Evolutionary conservation across 352 stramenopile genomes (phyloP).

Genomic region (Globisporangium uncinulatum): DNA sequence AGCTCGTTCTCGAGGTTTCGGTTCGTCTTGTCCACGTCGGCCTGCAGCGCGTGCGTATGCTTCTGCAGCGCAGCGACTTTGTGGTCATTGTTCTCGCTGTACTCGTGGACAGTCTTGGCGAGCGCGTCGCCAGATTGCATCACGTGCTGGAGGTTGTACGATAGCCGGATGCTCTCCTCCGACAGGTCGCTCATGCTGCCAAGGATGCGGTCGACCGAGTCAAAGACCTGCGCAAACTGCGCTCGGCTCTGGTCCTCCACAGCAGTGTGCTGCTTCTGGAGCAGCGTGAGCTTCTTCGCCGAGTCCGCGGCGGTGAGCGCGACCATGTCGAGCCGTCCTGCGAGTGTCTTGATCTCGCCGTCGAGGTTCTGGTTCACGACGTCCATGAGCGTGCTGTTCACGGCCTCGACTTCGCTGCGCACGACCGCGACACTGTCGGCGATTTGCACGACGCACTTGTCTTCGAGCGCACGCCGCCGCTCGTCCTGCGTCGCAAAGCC

Average conservation of each 20-base stretch:
- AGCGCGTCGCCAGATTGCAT: conserved; percentile 44
- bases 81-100: conserved; percentile 34
- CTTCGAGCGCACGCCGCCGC: conserved; percentile 45
- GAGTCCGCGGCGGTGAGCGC: conserved; percentile 42
- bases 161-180: conserved; percentile 64
- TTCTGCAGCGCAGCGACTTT: conserved; percentile 34
- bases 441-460: conserved; percentile 46
- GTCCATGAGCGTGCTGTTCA: conserved; percentile 45
- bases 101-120: conserved; percentile 38
- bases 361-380: conserved; percentile 57
- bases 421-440: conserved; percentile 41
- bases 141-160: conserved; percentile 57
- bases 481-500: conserved; percentile 32
- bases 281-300: conserved; percentile 46
- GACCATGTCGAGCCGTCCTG: conserved; percentile 47
- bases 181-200: conserved; percentile 62
- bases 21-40: conserved; percentile 41
- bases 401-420: conserved; percentile 37
- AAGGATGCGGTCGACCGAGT: conserved; percentile 59
- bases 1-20: conserved; percentile 62
- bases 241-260: conserved; percentile 51
- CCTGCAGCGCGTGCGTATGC: conserved; percentile 29
- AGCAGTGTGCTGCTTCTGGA: conserved; percentile 49
- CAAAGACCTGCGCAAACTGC: conserved; percentile 60
- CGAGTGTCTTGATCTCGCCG: conserved; percentile 45